A percentile compares a stretch with the other conserved stretches of the same genome.
These are phyloP conservation scores for Ensete glaucum DNA, from an alignment of 176 grass and related monocot genomes.

Conservation along the genomic window DNA sequence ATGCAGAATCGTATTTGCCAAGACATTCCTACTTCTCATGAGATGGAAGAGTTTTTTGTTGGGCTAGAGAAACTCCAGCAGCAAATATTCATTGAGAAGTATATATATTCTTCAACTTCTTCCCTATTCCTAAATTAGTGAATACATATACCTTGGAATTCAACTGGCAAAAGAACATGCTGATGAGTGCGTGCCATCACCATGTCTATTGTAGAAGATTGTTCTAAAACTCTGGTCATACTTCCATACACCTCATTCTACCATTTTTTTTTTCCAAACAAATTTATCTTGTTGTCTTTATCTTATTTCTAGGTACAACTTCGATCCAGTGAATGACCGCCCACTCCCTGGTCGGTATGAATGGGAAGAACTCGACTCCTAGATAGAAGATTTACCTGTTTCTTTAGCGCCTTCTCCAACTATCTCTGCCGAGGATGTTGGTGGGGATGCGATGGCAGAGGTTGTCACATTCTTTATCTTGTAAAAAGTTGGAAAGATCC, in stretches of 20 bases:
- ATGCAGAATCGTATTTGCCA: slow-evolving; percentile 2
- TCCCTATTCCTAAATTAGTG: no score
- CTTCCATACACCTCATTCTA: background rate
- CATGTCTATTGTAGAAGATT: background rate
- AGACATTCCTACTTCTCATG: slow-evolving; percentile 11
- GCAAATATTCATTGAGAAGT: slow-evolving; percentile 36
- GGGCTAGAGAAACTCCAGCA: slow-evolving; percentile 28
- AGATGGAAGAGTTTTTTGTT: slow-evolving; percentile 30
- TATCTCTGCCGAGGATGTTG: slow-evolving; percentile 14
- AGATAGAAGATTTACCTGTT: background rate
- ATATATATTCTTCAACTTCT: background rate
- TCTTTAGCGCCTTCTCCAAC: background rate
- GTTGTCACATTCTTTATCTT: background rate
- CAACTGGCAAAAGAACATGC: no score
- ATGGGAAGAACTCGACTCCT: slow-evolving; percentile 13
- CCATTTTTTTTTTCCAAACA: background rate
- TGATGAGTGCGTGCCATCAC: no score
- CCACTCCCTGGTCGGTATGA: slow-evolving; percentile 14
- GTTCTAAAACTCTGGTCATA: background rate
- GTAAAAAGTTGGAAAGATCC: slow-evolving; percentile 2
- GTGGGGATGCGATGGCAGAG: background rate
- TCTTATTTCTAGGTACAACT: slow-evolving; percentile 13
- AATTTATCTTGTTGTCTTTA: background rate
- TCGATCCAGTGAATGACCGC: slow-evolving; percentile 17
- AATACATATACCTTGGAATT: no score